Evolutionary conservation across 1,284 basidiomycete genomes (phyloP).

Genomic region (Phylloboletellus chloephorus): DNA sequence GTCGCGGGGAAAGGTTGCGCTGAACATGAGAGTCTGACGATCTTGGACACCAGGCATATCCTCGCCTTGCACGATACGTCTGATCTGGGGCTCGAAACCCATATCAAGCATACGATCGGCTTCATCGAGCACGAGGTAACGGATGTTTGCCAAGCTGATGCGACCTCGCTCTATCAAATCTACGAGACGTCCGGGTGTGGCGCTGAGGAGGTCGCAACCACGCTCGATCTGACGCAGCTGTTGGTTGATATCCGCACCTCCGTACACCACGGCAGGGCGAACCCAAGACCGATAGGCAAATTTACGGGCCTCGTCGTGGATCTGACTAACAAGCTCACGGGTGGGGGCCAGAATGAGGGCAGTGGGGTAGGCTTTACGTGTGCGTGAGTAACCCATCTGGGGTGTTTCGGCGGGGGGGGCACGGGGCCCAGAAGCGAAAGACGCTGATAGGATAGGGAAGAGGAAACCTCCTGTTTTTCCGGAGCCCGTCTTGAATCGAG

Average conservation of each 20-base stretch:
- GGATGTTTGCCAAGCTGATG: slow-evolving; percentile 94
- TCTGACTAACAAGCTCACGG: slow-evolving; percentile 98
- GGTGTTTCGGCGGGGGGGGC: slow-evolving; percentile 55
- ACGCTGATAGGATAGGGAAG: slow-evolving; percentile 96
- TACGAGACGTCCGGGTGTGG: slow-evolving; percentile 98
- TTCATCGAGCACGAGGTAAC: slow-evolving; percentile 98
- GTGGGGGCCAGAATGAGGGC: slow-evolving; percentile 96
- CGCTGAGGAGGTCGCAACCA: slow-evolving; percentile 94
- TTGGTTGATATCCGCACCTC: slow-evolving; percentile 95
- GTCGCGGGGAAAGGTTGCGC: slow-evolving; percentile 98
- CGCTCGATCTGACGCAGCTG: slow-evolving; percentile 95
- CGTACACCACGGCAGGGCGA: slow-evolving; percentile 97
- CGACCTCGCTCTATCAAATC: slow-evolving; percentile 97
- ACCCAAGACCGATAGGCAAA: slow-evolving; percentile 99
- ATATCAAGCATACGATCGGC: slow-evolving; percentile 99
- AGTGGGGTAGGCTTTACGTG: slow-evolving; percentile 92
- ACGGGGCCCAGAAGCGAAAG: slow-evolving; percentile 81
- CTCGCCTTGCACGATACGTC: slow-evolving; percentile 95
- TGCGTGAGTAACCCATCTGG: slow-evolving; percentile 54
- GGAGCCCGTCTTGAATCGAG: slow-evolving; percentile 78
- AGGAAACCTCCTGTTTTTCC: slow-evolving; percentile 99
- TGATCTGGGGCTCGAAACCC: slow-evolving; percentile 99
- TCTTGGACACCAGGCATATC: slow-evolving; percentile 94
- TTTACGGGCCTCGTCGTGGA: slow-evolving; percentile 98
- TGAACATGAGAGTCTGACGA: slow-evolving; percentile 99